These are phyloP conservation scores for Saturnispora sekii DNA, from an alignment of 805 yeast genomes.

Conservation along the genomic window DNA sequence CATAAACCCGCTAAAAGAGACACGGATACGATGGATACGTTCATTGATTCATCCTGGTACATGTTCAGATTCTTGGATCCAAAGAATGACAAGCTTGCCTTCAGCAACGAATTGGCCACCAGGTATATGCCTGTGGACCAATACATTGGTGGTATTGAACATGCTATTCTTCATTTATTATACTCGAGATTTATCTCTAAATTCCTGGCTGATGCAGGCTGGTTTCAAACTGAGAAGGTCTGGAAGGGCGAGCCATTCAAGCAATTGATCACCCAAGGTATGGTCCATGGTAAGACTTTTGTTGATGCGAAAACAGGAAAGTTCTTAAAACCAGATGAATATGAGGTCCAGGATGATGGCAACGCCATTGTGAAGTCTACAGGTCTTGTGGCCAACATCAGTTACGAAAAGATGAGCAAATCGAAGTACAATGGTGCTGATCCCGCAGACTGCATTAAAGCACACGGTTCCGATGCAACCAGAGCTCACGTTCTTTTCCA, in stretches of 20 bases:
- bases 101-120: conserved; percentile 40
- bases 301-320: conserved; percentile 62
- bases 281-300: conserved; percentile 92
- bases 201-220: conserved; percentile 55
- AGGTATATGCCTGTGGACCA: conserved; percentile 72
- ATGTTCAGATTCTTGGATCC: conserved; percentile 78
- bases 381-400: conserved; percentile 41
- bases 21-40: conserved; percentile 98
- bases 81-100: conserved; percentile 45
- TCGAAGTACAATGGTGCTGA: conserved; percentile 93
- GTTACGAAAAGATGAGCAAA: conserved; percentile 92
- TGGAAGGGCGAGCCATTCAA: conserved; percentile 71
- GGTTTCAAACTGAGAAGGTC: conserved; percentile 46
- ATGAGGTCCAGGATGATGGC: conserved; percentile 33
- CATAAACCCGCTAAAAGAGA: conserved; percentile 67
- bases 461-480: conserved; percentile 88
- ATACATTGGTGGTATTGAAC: conserved; percentile 94
- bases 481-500: conserved; percentile 89
- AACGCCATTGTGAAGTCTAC: conserved; percentile 40
- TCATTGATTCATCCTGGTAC: conserved; percentile 98
- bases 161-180: conserved; percentile 84
- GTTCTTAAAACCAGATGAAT: conserved; percentile 72
- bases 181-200: conserved; percentile 83
- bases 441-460: conserved; percentile 63
- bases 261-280: conserved; percentile 83